phyloP scores from a whole-genome alignment of 1,284 basidiomycete genomes.

The Ceratobasidium sp. region DNA sequence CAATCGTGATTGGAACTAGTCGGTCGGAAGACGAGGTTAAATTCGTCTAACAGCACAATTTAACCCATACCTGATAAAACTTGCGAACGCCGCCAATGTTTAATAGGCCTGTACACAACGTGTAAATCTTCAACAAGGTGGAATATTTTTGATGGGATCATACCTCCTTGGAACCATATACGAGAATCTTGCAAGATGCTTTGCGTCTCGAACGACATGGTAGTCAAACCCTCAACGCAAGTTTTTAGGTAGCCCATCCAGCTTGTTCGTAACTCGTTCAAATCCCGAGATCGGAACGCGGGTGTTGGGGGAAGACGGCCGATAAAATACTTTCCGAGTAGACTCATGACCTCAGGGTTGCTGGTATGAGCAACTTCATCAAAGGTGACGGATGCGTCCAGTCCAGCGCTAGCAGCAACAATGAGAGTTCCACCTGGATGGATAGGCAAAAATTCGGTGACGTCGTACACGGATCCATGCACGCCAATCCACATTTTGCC shows the following conservation, averaged over 20 bases:
- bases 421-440: constrained; percentile 46
- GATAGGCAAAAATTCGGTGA: constrained; percentile 44
- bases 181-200: constrained; percentile 42
- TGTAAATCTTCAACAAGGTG: neutral
- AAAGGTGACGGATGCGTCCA: constrained; percentile 43
- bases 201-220: constrained; percentile 42
- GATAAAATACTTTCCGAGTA: constrained; percentile 46
- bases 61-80: constrained; percentile 38
- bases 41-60: neutral
- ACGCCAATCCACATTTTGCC: constrained; percentile 48
- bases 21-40: neutral
- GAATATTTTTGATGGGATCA: neutral
- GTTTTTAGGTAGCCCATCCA: constrained; percentile 41
- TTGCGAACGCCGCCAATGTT: constrained; percentile 41
- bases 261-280: constrained; percentile 32
- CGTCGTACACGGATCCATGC: constrained; percentile 45
- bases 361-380: constrained; percentile 45
- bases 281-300: constrained; percentile 28
- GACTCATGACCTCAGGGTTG: constrained; percentile 46
- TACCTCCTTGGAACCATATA: constrained; percentile 44
- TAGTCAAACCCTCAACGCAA: constrained; percentile 40
- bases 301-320: constrained; percentile 41
- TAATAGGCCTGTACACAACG: constrained; percentile 12
- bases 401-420: constrained; percentile 41
- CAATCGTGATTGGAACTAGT: constrained; percentile 27